Evolutionary conservation across 495 filamentous ascomycete genomes (phyloP).

Genomic region (Apodospora peruviana): DNA sequence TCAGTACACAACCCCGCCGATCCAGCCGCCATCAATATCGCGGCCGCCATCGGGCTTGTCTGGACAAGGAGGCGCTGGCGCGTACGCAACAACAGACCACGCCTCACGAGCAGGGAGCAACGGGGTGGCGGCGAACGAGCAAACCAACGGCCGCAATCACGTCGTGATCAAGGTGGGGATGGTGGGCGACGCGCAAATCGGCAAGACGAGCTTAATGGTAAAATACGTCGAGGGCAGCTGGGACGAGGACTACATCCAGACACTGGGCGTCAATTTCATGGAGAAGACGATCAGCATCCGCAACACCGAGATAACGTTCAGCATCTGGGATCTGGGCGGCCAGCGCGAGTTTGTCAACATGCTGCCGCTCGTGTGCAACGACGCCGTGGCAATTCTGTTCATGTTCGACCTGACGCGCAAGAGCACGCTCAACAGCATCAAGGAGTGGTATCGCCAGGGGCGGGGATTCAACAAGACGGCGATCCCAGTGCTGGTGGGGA

Average conservation of each 20-base stretch:
- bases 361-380: slow-evolving; percentile 96
- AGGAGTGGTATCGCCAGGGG: slow-evolving; percentile 98
- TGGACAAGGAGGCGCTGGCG: slow-evolving; percentile 24
- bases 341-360: slow-evolving; percentile 99
- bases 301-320: slow-evolving; percentile 99
- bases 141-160: slow-evolving; percentile 62
- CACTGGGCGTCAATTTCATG: slow-evolving; percentile 98
- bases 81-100: slow-evolving; percentile 24
- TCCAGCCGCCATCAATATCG: slow-evolving; percentile 31
- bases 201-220: slow-evolving; percentile 98
- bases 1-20: slow-evolving; percentile 36
- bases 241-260: slow-evolving; percentile 99
- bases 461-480: slow-evolving; percentile 99
- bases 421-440: slow-evolving; percentile 97
- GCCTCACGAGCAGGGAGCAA: slow-evolving; percentile 28
- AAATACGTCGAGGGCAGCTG: slow-evolving; percentile 99
- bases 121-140: slow-evolving; percentile 32
- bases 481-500: slow-evolving; percentile 93
- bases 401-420: slow-evolving; percentile 99
- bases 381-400: slow-evolving; percentile 96
- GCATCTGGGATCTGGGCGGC: slow-evolving; percentile 97
- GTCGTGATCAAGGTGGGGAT: slow-evolving; percentile 99
- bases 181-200: slow-evolving; percentile 98
- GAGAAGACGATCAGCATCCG: slow-evolving; percentile 99
- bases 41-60: slow-evolving; percentile 49